Evolutionary conservation across 2,329 filamentous ascomycete species (phyloP).

Genomic region (Hymenoscyphus fructigenus): DNA sequence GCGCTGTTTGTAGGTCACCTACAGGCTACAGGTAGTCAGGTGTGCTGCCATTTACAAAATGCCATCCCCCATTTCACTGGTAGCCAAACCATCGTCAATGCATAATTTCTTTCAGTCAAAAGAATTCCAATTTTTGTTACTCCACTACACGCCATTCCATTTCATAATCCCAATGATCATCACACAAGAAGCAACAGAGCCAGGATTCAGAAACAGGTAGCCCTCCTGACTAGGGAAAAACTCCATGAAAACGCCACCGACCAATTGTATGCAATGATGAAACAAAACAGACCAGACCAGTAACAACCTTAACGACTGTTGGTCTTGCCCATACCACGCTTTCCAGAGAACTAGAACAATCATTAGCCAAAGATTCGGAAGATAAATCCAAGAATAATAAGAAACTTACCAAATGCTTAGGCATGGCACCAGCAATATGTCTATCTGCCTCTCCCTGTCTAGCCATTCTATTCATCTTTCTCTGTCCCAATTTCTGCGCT

Average conservation of each 20-base stretch:
- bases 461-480: slow-evolving; percentile 98
- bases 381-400: slow-evolving; percentile 9
- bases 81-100: not conserved
- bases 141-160: not conserved
- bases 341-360: slow-evolving; percentile 70
- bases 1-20: no score
- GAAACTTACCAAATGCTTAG: slow-evolving; percentile 83
- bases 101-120: not conserved
- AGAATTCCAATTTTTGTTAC: not conserved
- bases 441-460: slow-evolving; percentile 95
- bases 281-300: slow-evolving; percentile 1
- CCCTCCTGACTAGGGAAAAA: slow-evolving; percentile 2
- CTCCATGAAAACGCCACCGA: slow-evolving; percentile 5
- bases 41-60: no score
- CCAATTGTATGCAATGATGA: slow-evolving; percentile 5
- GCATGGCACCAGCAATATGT: slow-evolving; percentile 75
- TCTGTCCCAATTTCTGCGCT: slow-evolving; percentile 85
- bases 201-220: not conserved
- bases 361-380: slow-evolving; percentile 30
- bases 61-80: no score
- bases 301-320: slow-evolving; percentile 56
- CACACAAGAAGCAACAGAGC: not conserved
- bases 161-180: slow-evolving; percentile 1
- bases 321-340: slow-evolving; percentile 92
- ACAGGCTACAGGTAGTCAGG: no score